Evolutionary conservation across 2,329 filamentous ascomycete species (phyloP), one percentile per base, ranked within the genome.

Genomic region (Gnomoniopsis sp.): DNA sequence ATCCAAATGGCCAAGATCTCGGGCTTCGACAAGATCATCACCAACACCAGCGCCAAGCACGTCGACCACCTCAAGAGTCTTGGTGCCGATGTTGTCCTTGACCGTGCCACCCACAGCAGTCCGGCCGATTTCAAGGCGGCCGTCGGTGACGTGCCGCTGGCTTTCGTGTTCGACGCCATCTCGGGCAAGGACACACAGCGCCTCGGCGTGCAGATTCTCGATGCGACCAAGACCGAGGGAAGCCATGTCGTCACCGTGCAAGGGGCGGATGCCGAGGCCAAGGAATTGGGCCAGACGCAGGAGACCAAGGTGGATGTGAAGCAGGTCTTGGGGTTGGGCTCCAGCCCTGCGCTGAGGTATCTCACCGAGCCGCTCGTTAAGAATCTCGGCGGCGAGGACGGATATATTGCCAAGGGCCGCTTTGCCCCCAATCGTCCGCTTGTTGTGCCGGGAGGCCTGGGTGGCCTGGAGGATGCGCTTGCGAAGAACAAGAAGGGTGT

Each of bases 21-120:
- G 3, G 78, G 78, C 4, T 78, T 75, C 58, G 69, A 74, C 22
- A 77, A 78, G n/a, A 54, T 78, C n/a, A 66, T 72, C 7, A 77
- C 74, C 4, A 69, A 71, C 1, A 72, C 72, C 1, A 59, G 59
- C 49, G 64, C 69, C 2, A 71, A 66, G 59, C 79, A 79, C 63
- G 71, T 73, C 22, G 70, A 62, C 10, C 65, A 66, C 53, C 56
- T 64, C 36, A 63, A 63, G 60, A 57, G 64, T 43, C 63, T 69
- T 66, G 60, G 60, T 23, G 60, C 60, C 14, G 60, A 60, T 30
- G 50, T 58, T 43, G 60, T 62, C 11, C 58, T 69, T 49, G 67
- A 69, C 57, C 59, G 59, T 17, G 14, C 59, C 19, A 15, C 58
- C 2, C 65, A 69, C 52, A 63, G 60, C 44, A 63, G 62, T 56